Conservation (phyloP, 345 rosid genomes). For the Abelmoschus esculentus region DNA sequence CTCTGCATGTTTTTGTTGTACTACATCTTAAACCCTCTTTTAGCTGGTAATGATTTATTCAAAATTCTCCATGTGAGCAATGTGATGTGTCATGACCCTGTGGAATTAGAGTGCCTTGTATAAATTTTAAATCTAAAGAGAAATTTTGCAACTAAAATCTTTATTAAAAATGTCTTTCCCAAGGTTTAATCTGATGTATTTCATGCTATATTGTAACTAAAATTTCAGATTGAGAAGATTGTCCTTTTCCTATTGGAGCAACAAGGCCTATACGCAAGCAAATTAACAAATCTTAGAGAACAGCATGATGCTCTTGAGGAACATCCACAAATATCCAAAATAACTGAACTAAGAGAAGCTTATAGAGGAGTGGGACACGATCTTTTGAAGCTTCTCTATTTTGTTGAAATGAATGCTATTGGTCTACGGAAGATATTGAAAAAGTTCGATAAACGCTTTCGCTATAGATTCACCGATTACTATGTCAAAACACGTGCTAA, state of each 20-base stretch:
- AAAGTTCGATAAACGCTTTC: constrained; percentile 95
- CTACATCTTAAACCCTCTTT: background rate
- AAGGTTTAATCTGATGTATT: background rate
- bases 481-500: constrained; percentile 93
- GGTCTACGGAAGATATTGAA: constrained; percentile 94
- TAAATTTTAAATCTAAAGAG: background rate
- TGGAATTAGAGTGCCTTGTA: background rate
- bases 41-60: background rate
- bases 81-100: background rate
- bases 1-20: background rate
- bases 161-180: background rate
- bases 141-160: background rate
- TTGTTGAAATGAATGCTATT: constrained; percentile 83
- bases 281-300: constrained; percentile 58
- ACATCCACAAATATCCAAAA: constrained; percentile 58
- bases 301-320: constrained; percentile 55
- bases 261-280: constrained; percentile 81
- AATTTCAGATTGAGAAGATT: constrained; percentile 69
- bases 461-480: constrained; percentile 82
- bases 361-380: constrained; percentile 72
- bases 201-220: background rate
- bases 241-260: constrained; percentile 94
- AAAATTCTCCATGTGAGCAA: background rate
- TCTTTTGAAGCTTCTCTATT: constrained; percentile 71
- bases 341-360: constrained; percentile 61